A percentile compares a stretch with the other conserved stretches of the same genome.
Conservation (phyloP, 768 basidiomycete genomes). For the Suillus tomentosus region DNA sequence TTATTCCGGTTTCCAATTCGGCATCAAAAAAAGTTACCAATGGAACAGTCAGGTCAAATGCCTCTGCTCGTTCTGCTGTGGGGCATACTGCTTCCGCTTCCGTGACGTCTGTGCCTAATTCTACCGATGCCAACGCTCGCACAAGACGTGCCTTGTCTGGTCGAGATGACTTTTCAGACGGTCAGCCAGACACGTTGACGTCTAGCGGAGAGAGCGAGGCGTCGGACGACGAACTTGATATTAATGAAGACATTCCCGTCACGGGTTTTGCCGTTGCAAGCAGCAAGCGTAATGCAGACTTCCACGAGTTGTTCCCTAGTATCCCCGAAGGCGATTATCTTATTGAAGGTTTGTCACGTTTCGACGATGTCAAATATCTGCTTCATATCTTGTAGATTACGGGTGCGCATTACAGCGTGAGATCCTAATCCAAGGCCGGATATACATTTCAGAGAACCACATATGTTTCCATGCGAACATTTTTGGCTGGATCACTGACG, state of each 20-base stretch:
- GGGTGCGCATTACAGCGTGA: slow-evolving; percentile 97
- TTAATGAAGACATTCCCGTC: slow-evolving; percentile 72
- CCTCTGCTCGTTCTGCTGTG: slow-evolving; percentile 8
- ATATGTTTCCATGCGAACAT: slow-evolving; percentile 99
- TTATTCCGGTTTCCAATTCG: slow-evolving; percentile 34
- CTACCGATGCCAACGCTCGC: slow-evolving; percentile 9
- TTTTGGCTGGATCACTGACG: slow-evolving; percentile 98
- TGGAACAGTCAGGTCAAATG: slow-evolving; percentile 16
- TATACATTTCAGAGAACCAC: slow-evolving; percentile 98
- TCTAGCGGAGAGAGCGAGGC: slow-evolving; percentile 34
- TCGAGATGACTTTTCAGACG: slow-evolving; percentile 32
- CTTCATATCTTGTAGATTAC: slow-evolving; percentile 65
- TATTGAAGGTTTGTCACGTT: slow-evolving; percentile 73
- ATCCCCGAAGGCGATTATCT: slow-evolving; percentile 96
- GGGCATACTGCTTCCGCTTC: slow-evolving; percentile 13
- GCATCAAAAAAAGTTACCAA: slow-evolving; percentile 26
- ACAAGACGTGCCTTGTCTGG: slow-evolving; percentile 23
- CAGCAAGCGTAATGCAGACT: slow-evolving; percentile 91
- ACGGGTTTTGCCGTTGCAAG: slow-evolving; percentile 98
- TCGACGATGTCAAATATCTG: background rate
- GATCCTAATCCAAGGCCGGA: slow-evolving; percentile 91
- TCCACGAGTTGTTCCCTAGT: slow-evolving; percentile 88
- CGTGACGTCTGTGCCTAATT: slow-evolving; percentile 18
- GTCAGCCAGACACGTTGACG: slow-evolving; percentile 20
- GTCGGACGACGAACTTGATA: slow-evolving; percentile 38